Conservation (phyloP, 345 rosid genomes). For the Passiflora organensis region DNA sequence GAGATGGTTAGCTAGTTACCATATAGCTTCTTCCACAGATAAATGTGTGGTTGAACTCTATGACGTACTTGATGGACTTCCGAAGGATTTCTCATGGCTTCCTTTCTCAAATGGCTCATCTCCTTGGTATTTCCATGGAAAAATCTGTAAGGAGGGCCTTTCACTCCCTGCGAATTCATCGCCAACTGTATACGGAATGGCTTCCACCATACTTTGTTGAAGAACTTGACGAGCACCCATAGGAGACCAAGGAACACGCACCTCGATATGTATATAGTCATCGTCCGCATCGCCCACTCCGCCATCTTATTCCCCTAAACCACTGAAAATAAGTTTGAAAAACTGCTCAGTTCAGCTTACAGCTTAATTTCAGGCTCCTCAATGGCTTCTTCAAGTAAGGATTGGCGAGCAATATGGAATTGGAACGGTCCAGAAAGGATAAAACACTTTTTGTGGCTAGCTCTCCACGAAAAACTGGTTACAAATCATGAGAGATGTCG, state of each 20-base stretch:
- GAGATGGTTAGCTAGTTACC: too few relatives aligned
- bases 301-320: too few relatives aligned
- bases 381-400: too few relatives aligned
- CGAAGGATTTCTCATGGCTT: neutral
- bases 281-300: too few relatives aligned
- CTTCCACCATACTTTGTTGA: slow-evolving; percentile 5
- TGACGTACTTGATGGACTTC: slow-evolving; percentile 1
- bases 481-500: too few relatives aligned
- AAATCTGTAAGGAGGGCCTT: slow-evolving; percentile 12
- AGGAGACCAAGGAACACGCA: neutral
- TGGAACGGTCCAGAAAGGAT: too few relatives aligned
- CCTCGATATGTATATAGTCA: neutral
- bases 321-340: too few relatives aligned
- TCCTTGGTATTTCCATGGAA: slow-evolving; percentile 11
- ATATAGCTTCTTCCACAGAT: slow-evolving; percentile 6
- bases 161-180: slow-evolving; percentile 6
- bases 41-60: slow-evolving; percentile 9
- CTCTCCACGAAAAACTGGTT: too few relatives aligned
- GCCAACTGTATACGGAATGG: neutral
- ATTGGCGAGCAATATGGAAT: too few relatives aligned
- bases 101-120: slow-evolving; percentile 1
- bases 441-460: too few relatives aligned
- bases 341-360: too few relatives aligned
- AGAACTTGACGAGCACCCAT: neutral
- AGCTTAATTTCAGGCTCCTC: too few relatives aligned